Evolutionary conservation across 139 green algal genomes (phyloP).

Genomic region (Chlamydomonas sp.): DNA sequence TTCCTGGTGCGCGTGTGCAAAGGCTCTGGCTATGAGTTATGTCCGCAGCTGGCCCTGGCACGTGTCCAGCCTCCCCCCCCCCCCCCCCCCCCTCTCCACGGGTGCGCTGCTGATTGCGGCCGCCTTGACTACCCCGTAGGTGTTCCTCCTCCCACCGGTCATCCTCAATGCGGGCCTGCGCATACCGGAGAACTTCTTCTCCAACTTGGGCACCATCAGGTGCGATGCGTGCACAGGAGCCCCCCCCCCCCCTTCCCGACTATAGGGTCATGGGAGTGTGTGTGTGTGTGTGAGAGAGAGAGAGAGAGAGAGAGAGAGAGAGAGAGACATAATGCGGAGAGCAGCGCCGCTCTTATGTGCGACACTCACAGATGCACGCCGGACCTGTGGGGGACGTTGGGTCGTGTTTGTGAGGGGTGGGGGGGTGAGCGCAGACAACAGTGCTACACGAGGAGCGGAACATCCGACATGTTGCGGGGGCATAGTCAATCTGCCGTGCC

Average conservation of each 20-base stretch:
- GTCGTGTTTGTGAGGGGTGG: background rate
- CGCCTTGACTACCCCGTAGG: too few relatives aligned
- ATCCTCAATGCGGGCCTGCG: conserved; percentile 76
- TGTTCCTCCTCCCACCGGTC: conserved; percentile 73
- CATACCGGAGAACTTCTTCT: conserved; percentile 83
- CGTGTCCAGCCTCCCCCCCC: too few relatives aligned
- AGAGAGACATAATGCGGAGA: background rate
- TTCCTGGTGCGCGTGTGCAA: conserved; percentile 10
- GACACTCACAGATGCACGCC: background rate
- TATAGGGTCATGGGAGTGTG: too few relatives aligned
- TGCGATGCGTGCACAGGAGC: too few relatives aligned
- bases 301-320: background rate
- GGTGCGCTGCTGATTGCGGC: too few relatives aligned
- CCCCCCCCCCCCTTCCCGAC: too few relatives aligned
- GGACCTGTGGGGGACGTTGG: background rate
- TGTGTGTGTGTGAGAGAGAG: background rate
- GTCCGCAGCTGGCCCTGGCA: background rate
- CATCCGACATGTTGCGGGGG: too few relatives aligned
- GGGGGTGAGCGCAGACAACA: background rate
- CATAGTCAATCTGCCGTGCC: too few relatives aligned
- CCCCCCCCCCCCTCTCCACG: too few relatives aligned
- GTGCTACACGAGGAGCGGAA: background rate
- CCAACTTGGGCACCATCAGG: conserved; percentile 69
- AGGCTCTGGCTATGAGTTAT: background rate
- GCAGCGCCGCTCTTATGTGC: background rate